These are phyloP conservation scores for Amaranthus hypochondriacus DNA, from an alignment of 148 eudicot genomes.

Conservation along the genomic window DNA sequence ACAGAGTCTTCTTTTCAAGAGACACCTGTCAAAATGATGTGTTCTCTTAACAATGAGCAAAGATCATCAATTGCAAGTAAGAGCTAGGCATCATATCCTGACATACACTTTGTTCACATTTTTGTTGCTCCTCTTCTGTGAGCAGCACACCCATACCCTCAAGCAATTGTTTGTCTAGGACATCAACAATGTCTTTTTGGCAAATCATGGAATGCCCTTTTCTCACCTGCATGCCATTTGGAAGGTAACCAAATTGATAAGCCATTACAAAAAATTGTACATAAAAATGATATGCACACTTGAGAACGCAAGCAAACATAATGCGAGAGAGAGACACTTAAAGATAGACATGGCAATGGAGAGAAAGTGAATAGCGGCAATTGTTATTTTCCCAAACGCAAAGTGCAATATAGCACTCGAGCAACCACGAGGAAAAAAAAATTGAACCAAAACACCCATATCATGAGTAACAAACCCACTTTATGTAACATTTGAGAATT, in stretches of 20 bases:
- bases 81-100: conserved; percentile 1
- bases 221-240: conserved; percentile 53
- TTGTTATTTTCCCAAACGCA: not conserved
- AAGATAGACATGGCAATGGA: not conserved
- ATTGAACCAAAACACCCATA: not conserved
- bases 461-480: too few species aligned
- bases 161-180: conserved; percentile 85
- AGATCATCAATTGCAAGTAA: not conserved
- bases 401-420: not conserved
- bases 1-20: conserved; percentile 64
- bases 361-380: not conserved
- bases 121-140: conserved; percentile 94
- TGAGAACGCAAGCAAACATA: not conserved
- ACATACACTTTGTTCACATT: conserved; percentile 75
- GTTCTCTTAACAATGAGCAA: not conserved
- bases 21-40: conserved; percentile 47
- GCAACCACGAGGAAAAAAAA: not conserved
- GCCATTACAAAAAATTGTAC: not conserved
- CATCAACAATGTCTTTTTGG: conserved; percentile 83
- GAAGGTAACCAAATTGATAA: conserved; percentile 1
- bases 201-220: conserved; percentile 78
- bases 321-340: not conserved
- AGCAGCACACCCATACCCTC: conserved; percentile 98
- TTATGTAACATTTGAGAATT: too few species aligned
- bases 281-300: not conserved